Evolutionary conservation across 768 basidiomycete genomes (phyloP), one percentile per base, ranked within the genome.

Genomic region (Kwoniella bestiolae): DNA sequence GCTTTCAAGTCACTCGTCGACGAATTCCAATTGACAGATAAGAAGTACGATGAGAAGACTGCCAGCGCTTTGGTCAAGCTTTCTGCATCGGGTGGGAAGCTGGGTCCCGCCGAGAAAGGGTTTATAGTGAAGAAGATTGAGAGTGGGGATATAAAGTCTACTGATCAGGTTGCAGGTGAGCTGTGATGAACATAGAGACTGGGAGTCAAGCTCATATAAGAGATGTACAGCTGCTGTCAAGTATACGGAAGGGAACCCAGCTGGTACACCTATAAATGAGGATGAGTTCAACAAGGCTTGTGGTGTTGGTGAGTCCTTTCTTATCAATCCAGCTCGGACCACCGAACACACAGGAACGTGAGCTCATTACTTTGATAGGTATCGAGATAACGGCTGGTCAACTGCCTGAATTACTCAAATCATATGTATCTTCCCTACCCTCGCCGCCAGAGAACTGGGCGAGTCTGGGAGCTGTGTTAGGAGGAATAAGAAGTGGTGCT

Each of bases 161-260:
- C 87, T 3, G 95, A 97, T 79, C 94, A 97, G 84, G 87, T 96
- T 26, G 84, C 86, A 58, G 94, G 94, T 93, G 73, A 72, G 88
- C 81, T 11, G 38, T 23, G 3, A 5, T 28, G 16, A n/a, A 12
- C 3, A 12, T 18, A 7, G 9, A n/a, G 16, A 3, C 50, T 3
- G n/a, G 2, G 5, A 51, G 3, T 47, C 28, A 28, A 47, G 32
- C 55, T 47, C 18, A 46, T 16, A 9, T 8, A 4, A 16, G n/a
- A 21, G 14, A 23, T 25, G 6, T 32, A 2, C 44, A 45, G 92
- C 88, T 72, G 91, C 91, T 14, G 83, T 87, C 23, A 92, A 89
- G 80, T 94, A 89, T 77, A 71, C 90, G 21, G 88, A 90, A 69
- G 75, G 84, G 2, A 85, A 88, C 70, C 80, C 85, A 23, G 57